phyloP scores from a whole-genome alignment of 2,329 filamentous ascomycete species.

The Diaporthe citrichinensis region DNA sequence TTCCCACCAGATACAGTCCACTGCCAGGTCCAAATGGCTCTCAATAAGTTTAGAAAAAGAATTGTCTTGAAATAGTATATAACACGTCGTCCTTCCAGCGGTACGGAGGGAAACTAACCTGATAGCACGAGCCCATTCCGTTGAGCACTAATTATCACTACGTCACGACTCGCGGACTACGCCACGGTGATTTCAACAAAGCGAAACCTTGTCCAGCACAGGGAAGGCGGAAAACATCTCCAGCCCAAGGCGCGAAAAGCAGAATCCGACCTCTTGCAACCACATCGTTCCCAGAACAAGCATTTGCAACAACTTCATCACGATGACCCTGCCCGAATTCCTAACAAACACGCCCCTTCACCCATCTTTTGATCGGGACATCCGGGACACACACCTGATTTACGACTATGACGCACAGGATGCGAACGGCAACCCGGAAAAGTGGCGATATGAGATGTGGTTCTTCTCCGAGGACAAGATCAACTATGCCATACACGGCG shows the following conservation, averaged over 20 bases:
- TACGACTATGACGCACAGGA: conserved; percentile 70
- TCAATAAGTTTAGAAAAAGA: neutral
- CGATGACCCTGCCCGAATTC: conserved; percentile 36
- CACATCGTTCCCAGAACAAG: neutral
- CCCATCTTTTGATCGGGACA: conserved; percentile 62
- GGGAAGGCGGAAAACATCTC: neutral
- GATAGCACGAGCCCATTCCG: neutral
- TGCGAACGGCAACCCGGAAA: conserved; percentile 63
- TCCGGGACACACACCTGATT: conserved; percentile 67
- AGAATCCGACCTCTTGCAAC: neutral
- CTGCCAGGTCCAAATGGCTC: no score
- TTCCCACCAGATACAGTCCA: neutral
- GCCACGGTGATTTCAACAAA: neutral
- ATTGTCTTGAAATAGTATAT: neutral
- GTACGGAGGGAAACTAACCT: neutral
- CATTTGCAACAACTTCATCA: neutral
- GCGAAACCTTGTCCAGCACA: neutral
- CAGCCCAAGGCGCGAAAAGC: neutral
- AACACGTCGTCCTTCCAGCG: neutral
- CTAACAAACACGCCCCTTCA: conserved; percentile 39
- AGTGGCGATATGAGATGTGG: conserved; percentile 75
- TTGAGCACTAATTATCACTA: conserved; percentile 22
- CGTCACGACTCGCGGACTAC: conserved; percentile 27
- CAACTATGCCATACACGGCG: conserved; percentile 72
- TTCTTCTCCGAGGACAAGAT: conserved; percentile 68